Evolutionary conservation across 2,329 filamentous ascomycete species (phyloP).

Genomic region (Ceratocystis variospora): DNA sequence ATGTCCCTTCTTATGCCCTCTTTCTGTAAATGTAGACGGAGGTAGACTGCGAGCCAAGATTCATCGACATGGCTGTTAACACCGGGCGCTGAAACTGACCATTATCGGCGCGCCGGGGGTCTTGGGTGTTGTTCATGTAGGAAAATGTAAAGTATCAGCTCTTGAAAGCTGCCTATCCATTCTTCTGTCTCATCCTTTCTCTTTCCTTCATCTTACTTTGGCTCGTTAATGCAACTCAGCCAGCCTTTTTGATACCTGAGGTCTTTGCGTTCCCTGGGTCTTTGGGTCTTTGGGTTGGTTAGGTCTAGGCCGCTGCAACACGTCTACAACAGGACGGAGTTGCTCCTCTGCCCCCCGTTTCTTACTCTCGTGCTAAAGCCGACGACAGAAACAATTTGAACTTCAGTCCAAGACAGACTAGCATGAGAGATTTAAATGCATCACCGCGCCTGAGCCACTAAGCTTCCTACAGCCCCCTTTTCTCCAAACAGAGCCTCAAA

Average conservation of each 20-base stretch:
- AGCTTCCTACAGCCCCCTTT: neutral
- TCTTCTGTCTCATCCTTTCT: too few relatives aligned
- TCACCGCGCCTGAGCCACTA: too few relatives aligned
- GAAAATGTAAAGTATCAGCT: too few relatives aligned
- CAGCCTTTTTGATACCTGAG: too few relatives aligned
- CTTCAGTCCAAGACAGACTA: neutral
- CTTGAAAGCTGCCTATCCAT: too few relatives aligned
- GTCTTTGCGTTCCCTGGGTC: too few relatives aligned
- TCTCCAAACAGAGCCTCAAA: neutral
- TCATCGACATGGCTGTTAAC: neutral
- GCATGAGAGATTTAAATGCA: slow-evolving; percentile 4
- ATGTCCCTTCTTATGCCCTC: neutral
- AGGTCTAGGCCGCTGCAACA: too few relatives aligned
- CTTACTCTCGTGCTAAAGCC: neutral
- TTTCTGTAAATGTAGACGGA: neutral
- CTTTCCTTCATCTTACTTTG: too few relatives aligned
- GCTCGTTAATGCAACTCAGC: too few relatives aligned
- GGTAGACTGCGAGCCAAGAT: neutral
- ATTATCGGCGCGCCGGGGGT: neutral
- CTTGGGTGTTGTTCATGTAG: too few relatives aligned
- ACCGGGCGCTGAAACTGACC: neutral
- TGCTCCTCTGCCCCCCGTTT: neutral
- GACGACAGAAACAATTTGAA: neutral
- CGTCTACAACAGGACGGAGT: too few relatives aligned
- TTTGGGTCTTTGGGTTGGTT: too few relatives aligned